phyloP scores from a whole-genome alignment of 139 green algal species.

The Monoraphidium neglectum region DNA sequence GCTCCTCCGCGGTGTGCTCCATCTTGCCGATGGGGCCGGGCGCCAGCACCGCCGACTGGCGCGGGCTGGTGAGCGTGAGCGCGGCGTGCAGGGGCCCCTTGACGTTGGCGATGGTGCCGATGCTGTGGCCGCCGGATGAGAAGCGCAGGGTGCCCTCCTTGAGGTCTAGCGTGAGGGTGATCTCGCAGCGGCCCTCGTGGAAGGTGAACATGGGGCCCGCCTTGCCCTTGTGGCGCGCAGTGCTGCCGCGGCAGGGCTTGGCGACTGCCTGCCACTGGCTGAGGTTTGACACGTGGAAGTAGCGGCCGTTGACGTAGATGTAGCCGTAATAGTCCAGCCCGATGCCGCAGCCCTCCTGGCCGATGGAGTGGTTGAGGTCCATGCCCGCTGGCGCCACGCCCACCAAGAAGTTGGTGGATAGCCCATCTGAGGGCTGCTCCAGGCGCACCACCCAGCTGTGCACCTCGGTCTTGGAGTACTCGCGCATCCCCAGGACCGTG shows the following conservation, averaged over 20 bases:
- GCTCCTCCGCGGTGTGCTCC: conserved; percentile 67
- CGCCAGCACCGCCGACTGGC: conserved; percentile 38
- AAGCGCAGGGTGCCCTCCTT: conserved; percentile 66
- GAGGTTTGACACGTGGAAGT: conserved; percentile 64
- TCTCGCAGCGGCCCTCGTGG: conserved; percentile 53
- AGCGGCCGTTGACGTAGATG: conserved; percentile 68
- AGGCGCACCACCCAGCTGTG: conserved; percentile 57
- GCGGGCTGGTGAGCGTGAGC: conserved; percentile 54
- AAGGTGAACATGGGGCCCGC: conserved; percentile 56
- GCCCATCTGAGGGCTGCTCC: conserved; percentile 19
- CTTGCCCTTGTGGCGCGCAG: conserved; percentile 57
- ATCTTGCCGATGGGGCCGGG: conserved; percentile 57
- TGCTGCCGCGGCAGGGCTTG: conserved; percentile 54
- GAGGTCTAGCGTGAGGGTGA: conserved; percentile 50
- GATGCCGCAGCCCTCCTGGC: conserved; percentile 62
- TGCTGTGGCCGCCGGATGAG: conserved; percentile 42
- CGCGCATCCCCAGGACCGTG: conserved; percentile 58
- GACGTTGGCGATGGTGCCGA: conserved; percentile 61
- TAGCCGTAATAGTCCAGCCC: conserved; percentile 67
- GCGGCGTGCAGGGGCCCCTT: conserved; percentile 56
- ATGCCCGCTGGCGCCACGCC: conserved; percentile 58
- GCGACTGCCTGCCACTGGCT: conserved; percentile 52
- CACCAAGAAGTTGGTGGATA: conserved; percentile 60
- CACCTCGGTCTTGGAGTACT: conserved; percentile 54
- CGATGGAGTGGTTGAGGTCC: conserved; percentile 54